Base-by-base conservation (phyloP, 2,329 filamentous ascomycete genomes). In the Trichoderma hamatum region DNA sequence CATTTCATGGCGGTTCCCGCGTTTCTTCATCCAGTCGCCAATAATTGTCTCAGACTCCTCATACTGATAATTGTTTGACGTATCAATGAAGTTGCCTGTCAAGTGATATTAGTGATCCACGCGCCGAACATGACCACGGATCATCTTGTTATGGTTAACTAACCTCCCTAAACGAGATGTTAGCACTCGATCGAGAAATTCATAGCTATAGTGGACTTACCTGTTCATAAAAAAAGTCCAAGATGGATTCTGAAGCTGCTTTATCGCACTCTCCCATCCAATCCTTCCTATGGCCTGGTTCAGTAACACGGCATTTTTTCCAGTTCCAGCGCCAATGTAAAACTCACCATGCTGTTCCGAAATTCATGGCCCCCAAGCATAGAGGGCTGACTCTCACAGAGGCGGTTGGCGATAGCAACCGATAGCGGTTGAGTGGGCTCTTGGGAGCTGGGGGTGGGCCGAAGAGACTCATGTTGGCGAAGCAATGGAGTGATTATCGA, bases 21-120 rank as follows among this genome's bases (percentile, higher is more conserved):
- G 85, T 70, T 84, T 84, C 73, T 84, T 82, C 87, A 91, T 90
- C 89, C 90, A 93, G 72, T 90, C 88, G 43, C 90, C 90, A 68
- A 93, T 81, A 86, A 89, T 90, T 64, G 74, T 78, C 78, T 92
- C 90, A 1, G 86, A 87, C 76, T 91, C 84, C 70, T 82, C 83
- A 67, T 82, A 80, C 73, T 91, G 89, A 78, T 92, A 92, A 77
- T 89, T 89, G 80, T 88, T 90, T 69, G 89, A 75, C 0, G 89
- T 92, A 76, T 93, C 91, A 74, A 93, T 89, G 77, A 93, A 92
- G 79, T 93, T 93, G 28, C 91, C 90, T 69, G 46, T 32, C 14
- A 21, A 28, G 24, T n/a, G 28, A 55, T 10, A n/a, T 58, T 26
- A 43, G 21, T 34, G 13, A 49, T 32, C 11, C 55, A 28, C 14